These are phyloP conservation scores for Xylariales sp. DNA, from an alignment of 2,329 filamentous ascomycete genomes.

Conservation along the genomic window DNA sequence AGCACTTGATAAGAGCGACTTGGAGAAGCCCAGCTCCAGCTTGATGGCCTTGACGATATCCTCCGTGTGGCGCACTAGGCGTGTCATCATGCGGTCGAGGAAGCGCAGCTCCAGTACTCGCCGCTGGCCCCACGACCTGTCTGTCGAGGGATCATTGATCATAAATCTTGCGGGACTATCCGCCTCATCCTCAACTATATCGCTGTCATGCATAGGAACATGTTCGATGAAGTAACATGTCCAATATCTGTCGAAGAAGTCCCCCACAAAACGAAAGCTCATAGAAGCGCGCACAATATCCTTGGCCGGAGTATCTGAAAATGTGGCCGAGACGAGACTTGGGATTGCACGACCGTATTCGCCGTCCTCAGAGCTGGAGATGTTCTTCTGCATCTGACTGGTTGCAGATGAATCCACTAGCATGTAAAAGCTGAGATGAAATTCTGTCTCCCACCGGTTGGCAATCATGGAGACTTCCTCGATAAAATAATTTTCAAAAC, in stretches of 20 bases:
- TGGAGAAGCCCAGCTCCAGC: not conserved
- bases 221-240: slow-evolving; percentile 22
- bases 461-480: slow-evolving; percentile 16
- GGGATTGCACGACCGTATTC: too few relatives aligned
- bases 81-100: slow-evolving; percentile 12
- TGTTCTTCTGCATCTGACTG: not conserved
- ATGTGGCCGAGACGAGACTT: too few relatives aligned
- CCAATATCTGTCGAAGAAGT: slow-evolving; percentile 28
- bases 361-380: not conserved
- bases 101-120: slow-evolving; percentile 23
- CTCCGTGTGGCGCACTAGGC: slow-evolving; percentile 5
- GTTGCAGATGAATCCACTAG: too few relatives aligned
- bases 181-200: too few relatives aligned
- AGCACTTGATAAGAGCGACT: not conserved
- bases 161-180: not conserved
- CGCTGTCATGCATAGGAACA: too few relatives aligned
- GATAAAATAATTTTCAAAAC: slow-evolving; percentile 14
- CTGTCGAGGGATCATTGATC: not conserved
- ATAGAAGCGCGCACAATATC: slow-evolving; percentile 13
- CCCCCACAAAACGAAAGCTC: slow-evolving; percentile 23
- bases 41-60: slow-evolving; percentile 5
- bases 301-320: not conserved
- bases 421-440: slow-evolving; percentile 22
- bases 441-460: slow-evolving; percentile 25
- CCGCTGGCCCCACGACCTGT: slow-evolving; percentile 17